These are phyloP conservation scores for Boletus barrowsii DNA, from an alignment of 768 basidiomycete species.

Conservation along the genomic window DNA sequence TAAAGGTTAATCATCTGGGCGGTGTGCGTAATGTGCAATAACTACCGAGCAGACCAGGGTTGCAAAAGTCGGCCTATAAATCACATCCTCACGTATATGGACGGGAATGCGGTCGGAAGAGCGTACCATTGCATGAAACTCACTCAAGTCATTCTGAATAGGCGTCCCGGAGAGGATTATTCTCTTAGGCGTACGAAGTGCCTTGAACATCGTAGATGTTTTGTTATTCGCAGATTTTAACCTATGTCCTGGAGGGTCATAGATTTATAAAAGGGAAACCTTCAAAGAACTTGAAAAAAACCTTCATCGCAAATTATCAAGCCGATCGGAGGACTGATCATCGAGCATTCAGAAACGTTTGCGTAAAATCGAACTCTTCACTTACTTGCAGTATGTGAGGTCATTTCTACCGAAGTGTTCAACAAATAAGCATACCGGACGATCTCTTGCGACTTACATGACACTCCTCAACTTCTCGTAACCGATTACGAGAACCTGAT, in stretches of 20 bases:
- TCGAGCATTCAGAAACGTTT: neutral
- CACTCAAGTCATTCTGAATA: constrained; percentile 92
- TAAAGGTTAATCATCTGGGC: neutral
- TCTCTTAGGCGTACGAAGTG: constrained; percentile 68
- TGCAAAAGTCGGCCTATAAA: constrained; percentile 83
- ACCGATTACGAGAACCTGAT: constrained; percentile 90
- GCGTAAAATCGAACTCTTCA: neutral
- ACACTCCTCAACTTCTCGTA: constrained; percentile 88
- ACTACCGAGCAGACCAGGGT: constrained; percentile 83
- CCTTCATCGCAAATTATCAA: constrained; percentile 97
- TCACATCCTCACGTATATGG: neutral
- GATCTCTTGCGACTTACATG: constrained; percentile 50
- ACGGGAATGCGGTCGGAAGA: neutral
- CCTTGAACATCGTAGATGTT: constrained; percentile 82
- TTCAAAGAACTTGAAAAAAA: constrained; percentile 17
- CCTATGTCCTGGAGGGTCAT: constrained; percentile 64
- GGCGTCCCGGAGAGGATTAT: constrained; percentile 96
- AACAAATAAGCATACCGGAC: neutral
- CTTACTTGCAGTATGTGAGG: constrained; percentile 63
- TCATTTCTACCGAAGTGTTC: constrained; percentile 41
- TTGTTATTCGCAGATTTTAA: constrained; percentile 91
- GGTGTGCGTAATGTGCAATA: neutral
- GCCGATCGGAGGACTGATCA: constrained; percentile 78
- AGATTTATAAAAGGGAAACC: neutral
- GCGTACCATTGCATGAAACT: constrained; percentile 94